Base-by-base conservation (phyloP, 139 green algal genomes). In the Auxenochlorella pyrenoidosa region DNA sequence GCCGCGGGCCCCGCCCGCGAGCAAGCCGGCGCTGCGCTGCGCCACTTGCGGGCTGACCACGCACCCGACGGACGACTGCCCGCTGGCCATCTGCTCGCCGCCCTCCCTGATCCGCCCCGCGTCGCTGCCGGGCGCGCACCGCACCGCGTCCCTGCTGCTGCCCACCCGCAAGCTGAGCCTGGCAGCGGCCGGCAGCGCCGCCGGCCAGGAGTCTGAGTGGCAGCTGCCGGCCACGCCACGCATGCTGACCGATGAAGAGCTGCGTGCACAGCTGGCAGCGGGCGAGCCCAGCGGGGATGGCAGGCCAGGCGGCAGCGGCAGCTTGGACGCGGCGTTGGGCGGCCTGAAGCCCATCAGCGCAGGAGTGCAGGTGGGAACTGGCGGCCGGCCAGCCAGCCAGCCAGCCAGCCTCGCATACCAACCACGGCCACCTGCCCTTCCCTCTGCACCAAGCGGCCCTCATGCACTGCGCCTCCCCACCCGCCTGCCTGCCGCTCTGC, bases 21-120 rank as follows among this genome's bases (percentile, higher is more conserved):
- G 34, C 40, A 47, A 70, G 54, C 54, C 75, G 1, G 47, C 83
- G 26, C 75, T 83, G 12, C 75, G 84, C 84, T 88, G 84, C 73
- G 59, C 73, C 30, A 47, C 26, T 19, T 88, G 84, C 41, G 84
- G 84, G 30, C 30, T 83, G 71, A 68, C 58, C 10, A 44, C 44
- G 15, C 84, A 88, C 41, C 38, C 28, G 54, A 77, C n/a, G 13
- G 73, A 83, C 26, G 75, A 88, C 18, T 88, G 84, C 84, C 73
- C 76, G 28, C 84, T 88, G 30, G 73, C 84, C 18, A 41, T 65
- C 38, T 13, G 30, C 12, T 72, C 41, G 15, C 84, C 84, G 0
- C 28, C 58, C 72, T 36, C 38, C 21, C 75, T 84, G 30, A 70
- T 78, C 59, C 38, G 41, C 40, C 32, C 60, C 15, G 40, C 16